Evolutionary conservation across 495 filamentous ascomycete genomes (phyloP).

Genomic region (Friedmanniomyces simplex): DNA sequence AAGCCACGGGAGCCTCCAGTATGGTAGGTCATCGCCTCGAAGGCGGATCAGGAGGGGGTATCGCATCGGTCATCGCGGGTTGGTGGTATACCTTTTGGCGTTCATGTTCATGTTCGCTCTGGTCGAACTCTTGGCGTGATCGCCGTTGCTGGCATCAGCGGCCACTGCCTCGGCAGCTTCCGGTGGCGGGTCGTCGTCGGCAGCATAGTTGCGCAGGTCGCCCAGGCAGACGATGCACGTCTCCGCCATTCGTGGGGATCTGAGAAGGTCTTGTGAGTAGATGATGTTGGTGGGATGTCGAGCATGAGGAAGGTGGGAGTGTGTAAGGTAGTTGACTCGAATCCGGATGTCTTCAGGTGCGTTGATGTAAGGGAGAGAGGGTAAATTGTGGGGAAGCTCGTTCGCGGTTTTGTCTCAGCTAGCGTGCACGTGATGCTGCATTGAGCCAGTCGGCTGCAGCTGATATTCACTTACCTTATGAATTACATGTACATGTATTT

Average conservation of each 20-base stretch:
- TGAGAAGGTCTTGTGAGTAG: background rate
- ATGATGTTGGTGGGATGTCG: too few species aligned
- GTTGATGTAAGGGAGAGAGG: too few species aligned
- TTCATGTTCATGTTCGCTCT: too few species aligned
- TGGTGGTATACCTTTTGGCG: slow-evolving; percentile 19
- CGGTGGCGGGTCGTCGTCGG: slow-evolving; percentile 42
- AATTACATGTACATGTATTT: too few species aligned
- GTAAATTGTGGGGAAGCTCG: too few species aligned
- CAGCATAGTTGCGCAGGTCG: slow-evolving; percentile 56
- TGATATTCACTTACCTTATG: too few species aligned
- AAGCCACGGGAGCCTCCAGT: slow-evolving; percentile 18
- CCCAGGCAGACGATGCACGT: slow-evolving; percentile 95
- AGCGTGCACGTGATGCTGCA: too few species aligned
- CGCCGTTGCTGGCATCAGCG: slow-evolving; percentile 7
- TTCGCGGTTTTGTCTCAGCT: too few species aligned
- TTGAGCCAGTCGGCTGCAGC: too few species aligned
- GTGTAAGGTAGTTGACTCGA: too few species aligned
- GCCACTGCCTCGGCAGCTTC: slow-evolving; percentile 28
- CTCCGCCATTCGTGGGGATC: slow-evolving; percentile 48
- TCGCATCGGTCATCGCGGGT: slow-evolving; percentile 9
- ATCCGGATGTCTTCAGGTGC: too few species aligned
- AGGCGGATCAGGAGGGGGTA: slow-evolving; percentile 5
- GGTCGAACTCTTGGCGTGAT: slow-evolving; percentile 5
- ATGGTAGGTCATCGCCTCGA: slow-evolving; percentile 11
- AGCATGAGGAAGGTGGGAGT: too few species aligned